These are phyloP conservation scores for Apiospora pterosperma DNA, from an alignment of 2,329 filamentous ascomycete genomes.

Conservation along the genomic window DNA sequence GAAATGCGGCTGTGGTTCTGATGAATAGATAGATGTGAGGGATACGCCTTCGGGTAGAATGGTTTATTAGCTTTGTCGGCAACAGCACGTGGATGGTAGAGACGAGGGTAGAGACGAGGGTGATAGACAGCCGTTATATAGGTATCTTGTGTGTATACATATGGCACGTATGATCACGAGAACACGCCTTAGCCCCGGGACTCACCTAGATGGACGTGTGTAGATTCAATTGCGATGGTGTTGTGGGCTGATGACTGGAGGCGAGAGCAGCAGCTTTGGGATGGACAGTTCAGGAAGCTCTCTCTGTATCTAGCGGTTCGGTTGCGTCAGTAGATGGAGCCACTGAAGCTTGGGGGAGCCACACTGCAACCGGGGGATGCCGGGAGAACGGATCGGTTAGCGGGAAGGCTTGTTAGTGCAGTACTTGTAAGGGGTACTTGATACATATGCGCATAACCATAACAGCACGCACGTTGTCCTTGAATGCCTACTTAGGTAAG, in stretches of 20 bases:
- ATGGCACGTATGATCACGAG: not conserved
- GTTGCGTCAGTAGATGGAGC: slow-evolving; percentile 3
- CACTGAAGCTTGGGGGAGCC: not conserved
- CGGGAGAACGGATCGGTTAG: not conserved
- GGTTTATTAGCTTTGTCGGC: not conserved
- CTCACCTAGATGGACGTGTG: not conserved
- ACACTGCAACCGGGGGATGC: not conserved
- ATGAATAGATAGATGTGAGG: slow-evolving; percentile 3
- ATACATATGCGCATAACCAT: not conserved
- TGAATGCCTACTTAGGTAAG: too few species aligned
- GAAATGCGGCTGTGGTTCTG: slow-evolving; percentile 23
- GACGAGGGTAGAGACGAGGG: not conserved
- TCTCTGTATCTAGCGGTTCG: not conserved
- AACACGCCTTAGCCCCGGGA: not conserved
- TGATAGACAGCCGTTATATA: not conserved
- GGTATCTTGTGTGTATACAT: not conserved
- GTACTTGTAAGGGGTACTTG: too few species aligned
- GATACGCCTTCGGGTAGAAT: not conserved
- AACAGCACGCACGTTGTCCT: not conserved
- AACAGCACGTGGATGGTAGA: not conserved
- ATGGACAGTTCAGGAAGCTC: not conserved
- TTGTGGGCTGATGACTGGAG: slow-evolving; percentile 4
- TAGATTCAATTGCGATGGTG: not conserved
- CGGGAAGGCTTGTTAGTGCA: not conserved
- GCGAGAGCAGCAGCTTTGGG: not conserved